These are phyloP conservation scores for Tirmania nivea DNA, from an alignment of 495 filamentous ascomycete species.

Conservation along the genomic window DNA sequence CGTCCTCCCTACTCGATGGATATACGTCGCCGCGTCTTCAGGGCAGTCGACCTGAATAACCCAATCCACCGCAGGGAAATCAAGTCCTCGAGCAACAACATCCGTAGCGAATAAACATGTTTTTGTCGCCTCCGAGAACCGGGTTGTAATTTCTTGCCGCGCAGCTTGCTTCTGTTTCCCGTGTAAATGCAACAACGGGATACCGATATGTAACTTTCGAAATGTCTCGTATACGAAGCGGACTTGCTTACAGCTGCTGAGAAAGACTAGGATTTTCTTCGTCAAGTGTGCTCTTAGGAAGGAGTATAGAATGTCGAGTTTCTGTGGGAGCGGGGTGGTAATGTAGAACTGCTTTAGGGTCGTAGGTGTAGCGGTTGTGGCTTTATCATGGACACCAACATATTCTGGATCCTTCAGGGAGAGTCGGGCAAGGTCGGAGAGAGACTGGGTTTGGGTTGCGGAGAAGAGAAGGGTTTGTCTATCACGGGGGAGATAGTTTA, in stretches of 20 bases:
- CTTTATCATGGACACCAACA: conserved; percentile 73
- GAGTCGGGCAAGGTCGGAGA: conserved; percentile 74
- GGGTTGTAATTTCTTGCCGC: conserved; percentile 61
- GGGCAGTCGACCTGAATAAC: conserved; percentile 89
- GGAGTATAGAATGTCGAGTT: conserved; percentile 75
- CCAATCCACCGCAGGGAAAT: conserved; percentile 96
- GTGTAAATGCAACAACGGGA: conserved; percentile 84
- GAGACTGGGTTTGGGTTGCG: conserved; percentile 85
- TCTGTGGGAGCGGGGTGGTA: conserved; percentile 59
- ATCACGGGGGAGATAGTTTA: conserved; percentile 70
- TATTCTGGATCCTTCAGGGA: conserved; percentile 85
- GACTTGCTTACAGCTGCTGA: conserved; percentile 89
- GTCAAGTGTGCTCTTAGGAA: conserved; percentile 80
- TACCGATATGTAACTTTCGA: conserved; percentile 81
- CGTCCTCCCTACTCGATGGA: conserved; percentile 86
- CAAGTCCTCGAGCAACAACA: conserved; percentile 76
- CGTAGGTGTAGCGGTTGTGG: conserved; percentile 57
- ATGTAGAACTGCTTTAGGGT: conserved; percentile 82
- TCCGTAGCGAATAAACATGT: conserved; percentile 88
- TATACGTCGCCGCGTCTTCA: conserved; percentile 92
- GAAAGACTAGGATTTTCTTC: conserved; percentile 78
- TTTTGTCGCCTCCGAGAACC: conserved; percentile 55
- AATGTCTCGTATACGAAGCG: conserved; percentile 87
- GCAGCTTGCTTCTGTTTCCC: conserved; percentile 83
- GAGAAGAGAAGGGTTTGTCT: conserved; percentile 89